Percentiles rank a stretch among this genome's conserved stretches.
These are phyloP conservation scores for Murraya koenigii DNA, from an alignment of 345 rosid species.

Conservation along the genomic window DNA sequence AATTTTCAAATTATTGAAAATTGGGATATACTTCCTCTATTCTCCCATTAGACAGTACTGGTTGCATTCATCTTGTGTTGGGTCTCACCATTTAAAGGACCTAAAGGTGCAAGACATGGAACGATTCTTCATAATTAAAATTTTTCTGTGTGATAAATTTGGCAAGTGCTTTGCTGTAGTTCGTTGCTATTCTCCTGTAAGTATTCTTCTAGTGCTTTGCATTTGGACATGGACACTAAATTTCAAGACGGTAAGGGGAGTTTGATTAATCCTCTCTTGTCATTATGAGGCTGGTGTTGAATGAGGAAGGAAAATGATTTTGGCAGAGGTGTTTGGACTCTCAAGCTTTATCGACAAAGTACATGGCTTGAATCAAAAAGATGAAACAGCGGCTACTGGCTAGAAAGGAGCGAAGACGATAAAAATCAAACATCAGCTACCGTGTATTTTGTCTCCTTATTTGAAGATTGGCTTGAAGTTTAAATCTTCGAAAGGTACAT, in stretches of 20 bases:
- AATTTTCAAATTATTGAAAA: neutral
- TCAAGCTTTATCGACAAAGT: conserved; percentile 11
- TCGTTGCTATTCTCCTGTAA: conserved; percentile 23
- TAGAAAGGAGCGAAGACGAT: neutral
- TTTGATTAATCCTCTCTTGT: neutral
- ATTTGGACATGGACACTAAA: neutral
- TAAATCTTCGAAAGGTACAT: neutral
- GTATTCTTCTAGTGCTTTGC: conserved; percentile 5
- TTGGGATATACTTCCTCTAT: neutral
- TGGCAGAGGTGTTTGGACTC: conserved; percentile 17
- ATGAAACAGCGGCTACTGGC: neutral
- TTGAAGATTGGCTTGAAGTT: neutral
- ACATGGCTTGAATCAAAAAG: neutral
- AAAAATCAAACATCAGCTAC: neutral
- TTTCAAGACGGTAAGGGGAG: neutral
- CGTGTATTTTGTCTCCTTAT: neutral
- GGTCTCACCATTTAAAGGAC: neutral
- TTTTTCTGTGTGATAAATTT: neutral
- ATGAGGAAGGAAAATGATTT: neutral
- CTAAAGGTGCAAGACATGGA: neutral
- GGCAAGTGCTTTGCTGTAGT: conserved; percentile 23
- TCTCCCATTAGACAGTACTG: neutral
- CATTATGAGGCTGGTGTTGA: neutral
- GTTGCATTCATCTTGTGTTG: neutral
- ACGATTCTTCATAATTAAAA: neutral